These are phyloP conservation scores for Sporothrix pseudoabietina DNA, from an alignment of 2,329 filamentous ascomycete genomes.

Conservation along the genomic window DNA sequence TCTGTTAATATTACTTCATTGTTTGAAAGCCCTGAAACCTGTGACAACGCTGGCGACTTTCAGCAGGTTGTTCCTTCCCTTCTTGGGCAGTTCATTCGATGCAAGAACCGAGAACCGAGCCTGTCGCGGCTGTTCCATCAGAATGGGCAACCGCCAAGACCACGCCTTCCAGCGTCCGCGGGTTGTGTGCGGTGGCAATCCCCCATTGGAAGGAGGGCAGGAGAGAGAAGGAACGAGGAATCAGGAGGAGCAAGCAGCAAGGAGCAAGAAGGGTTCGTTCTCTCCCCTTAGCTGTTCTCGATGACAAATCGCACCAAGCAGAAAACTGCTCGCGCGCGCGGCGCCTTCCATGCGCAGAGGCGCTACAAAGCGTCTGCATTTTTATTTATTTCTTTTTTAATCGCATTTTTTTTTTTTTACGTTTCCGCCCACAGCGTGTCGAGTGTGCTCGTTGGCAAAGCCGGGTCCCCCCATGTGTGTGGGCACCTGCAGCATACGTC, in stretches of 20 bases:
- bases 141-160: background rate
- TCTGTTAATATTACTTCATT: background rate
- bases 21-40: background rate
- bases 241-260: background rate
- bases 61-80: background rate
- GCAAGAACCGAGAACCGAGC: slow-evolving; percentile 31
- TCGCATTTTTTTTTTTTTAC: background rate
- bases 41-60: background rate
- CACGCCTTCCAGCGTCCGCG: background rate
- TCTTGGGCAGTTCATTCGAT: slow-evolving; percentile 14
- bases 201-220: background rate
- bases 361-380: background rate
- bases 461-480: background rate
- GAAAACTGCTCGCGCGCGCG: background rate
- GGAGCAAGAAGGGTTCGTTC: background rate
- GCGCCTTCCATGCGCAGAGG: background rate
- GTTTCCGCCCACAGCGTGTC: background rate
- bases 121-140: slow-evolving; percentile 23
- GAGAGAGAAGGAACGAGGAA: background rate
- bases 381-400: background rate
- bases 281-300: background rate
- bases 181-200: slow-evolving; percentile 19
- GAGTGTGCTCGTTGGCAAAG: background rate
- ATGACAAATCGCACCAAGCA: slow-evolving; percentile 30
- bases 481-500: slow-evolving; percentile 12